These are phyloP conservation scores for Escallonia rubra DNA, from an alignment of 129 eudicot species.

Conservation along the genomic window DNA sequence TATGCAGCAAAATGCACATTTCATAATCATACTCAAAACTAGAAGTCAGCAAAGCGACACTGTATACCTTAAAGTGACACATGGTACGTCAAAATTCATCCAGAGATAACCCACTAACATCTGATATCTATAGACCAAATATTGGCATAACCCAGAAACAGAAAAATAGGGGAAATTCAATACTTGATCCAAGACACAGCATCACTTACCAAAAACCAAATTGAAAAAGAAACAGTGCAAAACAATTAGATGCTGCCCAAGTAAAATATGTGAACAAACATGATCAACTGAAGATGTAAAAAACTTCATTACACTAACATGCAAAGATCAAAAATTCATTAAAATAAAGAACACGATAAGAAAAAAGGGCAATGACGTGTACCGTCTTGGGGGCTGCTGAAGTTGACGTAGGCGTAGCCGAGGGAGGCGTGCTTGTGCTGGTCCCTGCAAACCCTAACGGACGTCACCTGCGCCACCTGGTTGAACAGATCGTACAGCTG, in stretches of 20 bases:
- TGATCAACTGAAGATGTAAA: too few relatives aligned
- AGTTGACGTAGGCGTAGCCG: slow-evolving; percentile 65
- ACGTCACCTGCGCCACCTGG: slow-evolving; percentile 37
- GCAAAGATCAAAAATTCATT: background rate
- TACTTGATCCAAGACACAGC: background rate
- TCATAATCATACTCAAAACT: too few relatives aligned
- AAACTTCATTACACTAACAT: background rate
- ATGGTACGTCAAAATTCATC: too few relatives aligned
- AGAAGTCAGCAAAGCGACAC: too few relatives aligned
- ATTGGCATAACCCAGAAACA: background rate
- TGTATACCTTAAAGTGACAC: too few relatives aligned
- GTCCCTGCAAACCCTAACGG: slow-evolving; percentile 62
- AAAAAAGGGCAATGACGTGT: background rate
- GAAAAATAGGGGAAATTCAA: background rate
- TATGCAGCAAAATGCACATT: too few relatives aligned
- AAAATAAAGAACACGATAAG: background rate
- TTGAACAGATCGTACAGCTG: slow-evolving; percentile 50
- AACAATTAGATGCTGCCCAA: background rate
- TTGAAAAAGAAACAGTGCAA: too few relatives aligned
- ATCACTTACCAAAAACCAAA: background rate
- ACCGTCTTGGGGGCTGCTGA: slow-evolving; percentile 44
- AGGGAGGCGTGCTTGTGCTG: slow-evolving; percentile 31
- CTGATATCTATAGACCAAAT: background rate
- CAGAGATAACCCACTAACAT: too few relatives aligned
- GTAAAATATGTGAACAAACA: too few relatives aligned